Evolutionary conservation across 305 asterid genomes (phyloP), one percentile per base, ranked within the genome.

Genomic region (Plantago lanceolata): DNA sequence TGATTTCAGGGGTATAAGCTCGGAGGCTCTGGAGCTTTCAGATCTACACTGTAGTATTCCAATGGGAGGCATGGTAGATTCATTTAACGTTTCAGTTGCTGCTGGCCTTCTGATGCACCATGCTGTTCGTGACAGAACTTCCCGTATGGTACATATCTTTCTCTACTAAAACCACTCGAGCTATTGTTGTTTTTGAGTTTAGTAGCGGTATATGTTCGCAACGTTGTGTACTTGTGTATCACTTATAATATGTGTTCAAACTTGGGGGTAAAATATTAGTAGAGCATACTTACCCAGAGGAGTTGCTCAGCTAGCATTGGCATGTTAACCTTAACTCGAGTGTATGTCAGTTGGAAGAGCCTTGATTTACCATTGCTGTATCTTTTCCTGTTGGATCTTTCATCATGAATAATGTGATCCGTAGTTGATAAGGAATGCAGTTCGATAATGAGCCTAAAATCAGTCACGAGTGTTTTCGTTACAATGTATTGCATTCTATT

Each of bases 91-190:
- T 56, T 89, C 98, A 0, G 98, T 92, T 68, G 98, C 96, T 72
- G 94, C 98, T 64, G 97, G 98, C 47, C 84, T 92, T 76, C 88
- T 92, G 20, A 87, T 92, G 96, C 98, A 92, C 78, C 94, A 89
- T 59, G 97, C 98, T 40, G 85, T 85, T 43, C 77, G 89, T 55
- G 94, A 87, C 78, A 77, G 95, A 77, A 82, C 78, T 63, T 79
- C 67, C 40, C 89, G 87, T 76, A 68, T 85, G 96, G 96, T 92
- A 89, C 48, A 60, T 51, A 51, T 48, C 35, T 37, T 15, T 45
- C 57, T 53, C 29, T 15, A 43, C 60, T 33, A 49, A 26, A 33
- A 21, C 60, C 64, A 18, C 59, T 65, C 2, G 14, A 35, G 29
- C 44, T 54, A 31, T 17, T 40, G 29, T 20, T 45, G 37, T 33